Base-by-base conservation (phyloP, 2,329 filamentous ascomycete species). In the Trichophyton mentagrophytes region DNA sequence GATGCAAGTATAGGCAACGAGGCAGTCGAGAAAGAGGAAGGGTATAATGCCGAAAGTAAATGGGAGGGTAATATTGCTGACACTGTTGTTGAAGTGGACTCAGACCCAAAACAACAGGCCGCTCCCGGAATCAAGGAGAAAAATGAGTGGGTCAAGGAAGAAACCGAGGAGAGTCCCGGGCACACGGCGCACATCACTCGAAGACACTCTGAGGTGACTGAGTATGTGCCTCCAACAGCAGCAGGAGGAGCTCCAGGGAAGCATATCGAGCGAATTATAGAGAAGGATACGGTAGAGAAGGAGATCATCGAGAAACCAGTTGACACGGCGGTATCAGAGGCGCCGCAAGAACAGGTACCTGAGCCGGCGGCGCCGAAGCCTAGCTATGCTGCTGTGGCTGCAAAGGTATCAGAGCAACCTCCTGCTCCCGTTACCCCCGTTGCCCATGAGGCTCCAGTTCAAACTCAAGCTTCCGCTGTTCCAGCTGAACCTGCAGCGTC, bases 281-380 rank as follows among this genome's bases (percentile, higher is more conserved):
- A 57, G 20, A 30, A 57, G 11, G 38, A 42, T 7, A 57, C 55
- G 0, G 38, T 57, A 3, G 25, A 40, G 13, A 42, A 57, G 30
- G 55, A 57, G n/a, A 57, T 57, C 38, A 38, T 57, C 11, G 49
- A 57, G 33, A 57, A 57, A 42, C 22, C 6, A 11, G 55, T 40
- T 57, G 49, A 53, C 22, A 53, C 25, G 6, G 2, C 17, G 9
- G 22, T 25, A 2, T 33, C 49, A 30, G 27, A 47, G 20, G 20
- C 11, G 3, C 3, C 8, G 33, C 9, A 9, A 38, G 33, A 38
- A 38, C 9, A 53, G 6, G 13, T 25, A 11, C n/a, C 13, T 42
- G 4, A 57, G 20, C 55, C 55, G 20, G 27, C 30, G 11, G 13
- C 9, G 33, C 33, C 33, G 30, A 57, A 40, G 55, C 49, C 49